Conservation (phyloP, 2,329 filamentous ascomycete genomes). For the Ascochyta lentis region DNA sequence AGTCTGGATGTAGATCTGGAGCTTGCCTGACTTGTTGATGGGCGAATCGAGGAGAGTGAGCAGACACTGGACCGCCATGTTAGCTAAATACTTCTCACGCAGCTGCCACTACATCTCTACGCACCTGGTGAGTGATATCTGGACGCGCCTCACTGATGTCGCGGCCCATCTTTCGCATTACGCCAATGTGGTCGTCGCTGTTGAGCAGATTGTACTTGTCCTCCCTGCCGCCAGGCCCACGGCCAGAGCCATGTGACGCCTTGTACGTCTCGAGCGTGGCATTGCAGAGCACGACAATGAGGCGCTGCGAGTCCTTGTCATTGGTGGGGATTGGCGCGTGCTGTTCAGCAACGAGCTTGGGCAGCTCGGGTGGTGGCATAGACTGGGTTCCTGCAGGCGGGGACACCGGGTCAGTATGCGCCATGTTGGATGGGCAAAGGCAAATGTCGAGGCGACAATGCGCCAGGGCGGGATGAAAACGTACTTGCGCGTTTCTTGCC, state of each 20-base stretch:
- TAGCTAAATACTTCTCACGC: constrained; percentile 21
- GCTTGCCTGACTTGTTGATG: constrained; percentile 96
- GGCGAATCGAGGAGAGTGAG: constrained; percentile 96
- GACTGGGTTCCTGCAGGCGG: constrained; percentile 73
- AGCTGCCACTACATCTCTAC: constrained; percentile 37
- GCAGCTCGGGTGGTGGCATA: constrained; percentile 87
- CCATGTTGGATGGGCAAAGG: constrained; percentile 18
- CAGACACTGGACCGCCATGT: constrained; percentile 72
- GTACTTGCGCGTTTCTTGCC: constrained; percentile 48
- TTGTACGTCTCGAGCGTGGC: constrained; percentile 98
- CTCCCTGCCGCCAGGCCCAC: constrained; percentile 72
- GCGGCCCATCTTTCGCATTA: constrained; percentile 99
- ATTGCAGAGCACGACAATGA: constrained; percentile 97
- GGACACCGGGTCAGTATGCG: constrained; percentile 33
- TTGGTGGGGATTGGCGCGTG: constrained; percentile 80
- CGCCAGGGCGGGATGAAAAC: constrained; percentile 24
- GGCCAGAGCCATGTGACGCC: constrained; percentile 74
- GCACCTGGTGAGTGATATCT: constrained; percentile 97
- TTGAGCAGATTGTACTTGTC: constrained; percentile 98
- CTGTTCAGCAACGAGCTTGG: constrained; percentile 92
- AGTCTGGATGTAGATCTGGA: constrained; percentile 98
- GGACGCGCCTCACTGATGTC: constrained; percentile 98
- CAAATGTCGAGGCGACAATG: constrained; percentile 8
- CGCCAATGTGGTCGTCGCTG: constrained; percentile 98
- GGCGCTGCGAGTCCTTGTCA: constrained; percentile 88